phyloP scores from a whole-genome alignment of 108 stramenopile species.

The Discostella stelligeroides region DNA sequence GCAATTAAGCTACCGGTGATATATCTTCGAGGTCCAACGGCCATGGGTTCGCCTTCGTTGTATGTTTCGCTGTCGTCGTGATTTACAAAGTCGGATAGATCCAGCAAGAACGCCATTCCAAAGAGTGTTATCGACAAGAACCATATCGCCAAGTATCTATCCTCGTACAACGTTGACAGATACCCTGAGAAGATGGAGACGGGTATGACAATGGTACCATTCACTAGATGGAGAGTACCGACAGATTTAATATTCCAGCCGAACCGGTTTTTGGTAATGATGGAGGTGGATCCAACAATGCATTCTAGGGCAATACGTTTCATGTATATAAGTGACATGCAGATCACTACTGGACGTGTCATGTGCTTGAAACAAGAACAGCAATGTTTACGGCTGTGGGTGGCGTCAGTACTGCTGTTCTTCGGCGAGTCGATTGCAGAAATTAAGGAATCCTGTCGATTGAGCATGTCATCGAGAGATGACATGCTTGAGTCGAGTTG shows the following conservation, averaged over 20 bases:
- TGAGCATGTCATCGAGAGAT: constrained; percentile 1
- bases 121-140: constrained; percentile 37
- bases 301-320: constrained; percentile 49
- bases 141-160: constrained; percentile 41
- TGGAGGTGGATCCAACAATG: constrained; percentile 44
- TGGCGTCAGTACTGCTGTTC: background rate
- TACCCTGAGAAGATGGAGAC: constrained; percentile 39
- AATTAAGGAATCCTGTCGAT: constrained; percentile 16
- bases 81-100: constrained; percentile 28
- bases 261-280: constrained; percentile 51
- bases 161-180: constrained; percentile 37
- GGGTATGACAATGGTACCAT: constrained; percentile 49
- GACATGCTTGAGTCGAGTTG: background rate
- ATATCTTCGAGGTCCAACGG: constrained; percentile 37
- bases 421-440: constrained; percentile 6
- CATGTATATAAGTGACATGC: constrained; percentile 52
- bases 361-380: constrained; percentile 39
- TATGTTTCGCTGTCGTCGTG: constrained; percentile 34
- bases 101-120: constrained; percentile 41
- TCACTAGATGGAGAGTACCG: constrained; percentile 40
- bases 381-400: background rate
- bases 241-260: constrained; percentile 49
- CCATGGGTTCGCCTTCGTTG: constrained; percentile 31
- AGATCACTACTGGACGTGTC: constrained; percentile 44
- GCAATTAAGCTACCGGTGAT: constrained; percentile 42